phyloP scores from a whole-genome alignment of 1,139 yeast genomes.

The Pichia sp. region DNA sequence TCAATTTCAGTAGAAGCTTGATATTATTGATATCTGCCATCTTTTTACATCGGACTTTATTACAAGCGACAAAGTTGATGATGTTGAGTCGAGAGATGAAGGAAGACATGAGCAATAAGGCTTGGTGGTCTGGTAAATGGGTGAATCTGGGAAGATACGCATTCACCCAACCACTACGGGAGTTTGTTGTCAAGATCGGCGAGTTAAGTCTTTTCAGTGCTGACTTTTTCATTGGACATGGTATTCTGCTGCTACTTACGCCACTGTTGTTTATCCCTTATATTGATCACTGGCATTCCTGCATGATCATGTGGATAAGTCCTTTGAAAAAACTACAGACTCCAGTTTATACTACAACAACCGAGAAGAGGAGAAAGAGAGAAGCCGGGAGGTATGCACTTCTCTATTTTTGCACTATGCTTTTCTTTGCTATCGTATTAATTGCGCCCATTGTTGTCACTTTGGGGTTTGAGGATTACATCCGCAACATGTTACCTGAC shows the following conservation, averaged over 20 bases:
- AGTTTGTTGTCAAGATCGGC: slow-evolving; percentile 55
- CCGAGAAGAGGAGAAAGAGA: slow-evolving; percentile 31
- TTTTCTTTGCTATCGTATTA: slow-evolving; percentile 18
- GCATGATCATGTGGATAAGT: slow-evolving; percentile 72
- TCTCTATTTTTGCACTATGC: slow-evolving; percentile 34
- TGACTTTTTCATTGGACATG: slow-evolving; percentile 67
- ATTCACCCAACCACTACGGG: slow-evolving; percentile 63
- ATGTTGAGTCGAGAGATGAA: slow-evolving; percentile 54
- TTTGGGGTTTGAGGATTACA: slow-evolving; percentile 16
- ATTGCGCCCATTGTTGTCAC: slow-evolving; percentile 21
- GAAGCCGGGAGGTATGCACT: slow-evolving; percentile 34
- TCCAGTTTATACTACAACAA: slow-evolving; percentile 34
- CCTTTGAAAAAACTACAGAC: slow-evolving; percentile 50
- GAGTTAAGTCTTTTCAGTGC: slow-evolving; percentile 65
- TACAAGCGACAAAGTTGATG: slow-evolving; percentile 39
- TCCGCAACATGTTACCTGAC: slow-evolving; percentile 15
- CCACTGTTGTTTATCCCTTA: slow-evolving; percentile 66
- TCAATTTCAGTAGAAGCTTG: slow-evolving; percentile 51
- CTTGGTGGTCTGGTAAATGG: slow-evolving; percentile 94
- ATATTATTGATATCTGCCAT: slow-evolving; percentile 52
- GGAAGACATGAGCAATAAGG: slow-evolving; percentile 48
- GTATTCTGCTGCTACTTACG: slow-evolving; percentile 48
- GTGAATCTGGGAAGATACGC: slow-evolving; percentile 44
- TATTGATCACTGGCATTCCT: slow-evolving; percentile 70
- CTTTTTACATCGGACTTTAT: slow-evolving; percentile 47